These are phyloP conservation scores for Aspergillus neoniger DNA, from an alignment of 2,329 filamentous ascomycete species.

Conservation along the genomic window DNA sequence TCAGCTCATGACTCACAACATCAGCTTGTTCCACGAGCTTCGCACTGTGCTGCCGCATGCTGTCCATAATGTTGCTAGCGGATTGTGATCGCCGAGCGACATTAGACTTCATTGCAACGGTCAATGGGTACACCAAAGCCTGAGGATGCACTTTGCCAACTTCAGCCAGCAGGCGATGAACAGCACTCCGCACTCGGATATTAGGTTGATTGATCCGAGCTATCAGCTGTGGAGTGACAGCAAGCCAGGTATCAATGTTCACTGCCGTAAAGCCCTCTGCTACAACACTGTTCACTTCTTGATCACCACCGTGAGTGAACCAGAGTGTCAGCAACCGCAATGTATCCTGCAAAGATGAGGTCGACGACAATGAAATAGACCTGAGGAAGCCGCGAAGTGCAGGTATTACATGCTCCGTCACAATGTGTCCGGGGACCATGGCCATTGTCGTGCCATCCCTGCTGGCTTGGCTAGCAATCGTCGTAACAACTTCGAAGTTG, in stretches of 20 bases:
- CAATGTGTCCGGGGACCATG: constrained; percentile 64
- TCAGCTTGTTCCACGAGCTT: constrained; percentile 93
- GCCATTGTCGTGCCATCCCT: constrained; percentile 51
- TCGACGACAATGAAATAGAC: constrained; percentile 87
- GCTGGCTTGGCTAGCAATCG: constrained; percentile 68
- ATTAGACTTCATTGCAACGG: constrained; percentile 96
- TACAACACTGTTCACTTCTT: constrained; percentile 84
- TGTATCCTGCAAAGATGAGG: constrained; percentile 93
- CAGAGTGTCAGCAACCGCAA: constrained; percentile 88
- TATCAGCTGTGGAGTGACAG: constrained; percentile 96
- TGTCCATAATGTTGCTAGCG: constrained; percentile 93
- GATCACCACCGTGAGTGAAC: constrained; percentile 89
- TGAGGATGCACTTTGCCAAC: constrained; percentile 94
- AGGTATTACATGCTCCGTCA: constrained; percentile 88
- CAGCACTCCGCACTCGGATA: constrained; percentile 79
- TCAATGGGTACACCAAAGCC: constrained; percentile 93
- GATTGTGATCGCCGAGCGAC: constrained; percentile 81
- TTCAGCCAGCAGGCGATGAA: constrained; percentile 88
- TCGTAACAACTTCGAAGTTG: constrained; percentile 97
- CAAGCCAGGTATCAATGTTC: constrained; percentile 96
- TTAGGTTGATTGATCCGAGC: constrained; percentile 97
- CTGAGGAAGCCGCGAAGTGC: constrained; percentile 96
- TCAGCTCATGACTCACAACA: constrained; percentile 91
- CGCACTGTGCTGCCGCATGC: constrained; percentile 92
- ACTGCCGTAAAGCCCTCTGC: constrained; percentile 89